phyloP scores from a whole-genome alignment of 2,329 filamentous ascomycete genomes.

The Paraphoma chrysanthemicola region DNA sequence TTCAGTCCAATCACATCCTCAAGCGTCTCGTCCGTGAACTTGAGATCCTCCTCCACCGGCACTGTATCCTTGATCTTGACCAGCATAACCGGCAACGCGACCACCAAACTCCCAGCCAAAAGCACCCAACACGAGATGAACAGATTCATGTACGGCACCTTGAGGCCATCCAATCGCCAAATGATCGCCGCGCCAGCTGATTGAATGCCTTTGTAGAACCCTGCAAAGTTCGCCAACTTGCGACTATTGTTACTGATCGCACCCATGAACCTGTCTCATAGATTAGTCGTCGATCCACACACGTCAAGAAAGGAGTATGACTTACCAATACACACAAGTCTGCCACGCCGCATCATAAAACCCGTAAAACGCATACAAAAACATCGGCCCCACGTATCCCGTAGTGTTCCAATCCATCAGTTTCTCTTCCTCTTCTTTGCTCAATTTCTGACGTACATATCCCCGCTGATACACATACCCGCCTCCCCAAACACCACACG shows the following conservation, averaged over 20 bases:
- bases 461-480: constrained; percentile 75
- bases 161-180: constrained; percentile 68
- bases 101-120: constrained; percentile 71
- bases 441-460: constrained; percentile 52
- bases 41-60: constrained; percentile 70
- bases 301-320: too few species aligned
- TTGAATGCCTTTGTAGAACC: constrained; percentile 87
- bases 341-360: constrained; percentile 90
- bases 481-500: constrained; percentile 79
- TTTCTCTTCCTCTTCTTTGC: constrained; percentile 27
- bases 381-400: constrained; percentile 78
- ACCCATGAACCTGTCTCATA: constrained; percentile 78
- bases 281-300: too few species aligned
- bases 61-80: constrained; percentile 78
- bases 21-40: constrained; percentile 78
- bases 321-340: constrained; percentile 82
- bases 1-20: constrained; percentile 13
- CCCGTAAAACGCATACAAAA: constrained; percentile 86
- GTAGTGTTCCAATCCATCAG: constrained; percentile 67
- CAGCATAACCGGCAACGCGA: constrained; percentile 79
- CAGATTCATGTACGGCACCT: constrained; percentile 67
- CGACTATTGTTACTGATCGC: constrained; percentile 88
- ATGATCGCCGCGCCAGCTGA: constrained; percentile 79
- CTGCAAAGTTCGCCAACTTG: constrained; percentile 86
- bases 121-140: constrained; percentile 80